Base-by-base conservation (phyloP, 2,329 filamentous ascomycete genomes). In the Tolypocladium paradoxum region DNA sequence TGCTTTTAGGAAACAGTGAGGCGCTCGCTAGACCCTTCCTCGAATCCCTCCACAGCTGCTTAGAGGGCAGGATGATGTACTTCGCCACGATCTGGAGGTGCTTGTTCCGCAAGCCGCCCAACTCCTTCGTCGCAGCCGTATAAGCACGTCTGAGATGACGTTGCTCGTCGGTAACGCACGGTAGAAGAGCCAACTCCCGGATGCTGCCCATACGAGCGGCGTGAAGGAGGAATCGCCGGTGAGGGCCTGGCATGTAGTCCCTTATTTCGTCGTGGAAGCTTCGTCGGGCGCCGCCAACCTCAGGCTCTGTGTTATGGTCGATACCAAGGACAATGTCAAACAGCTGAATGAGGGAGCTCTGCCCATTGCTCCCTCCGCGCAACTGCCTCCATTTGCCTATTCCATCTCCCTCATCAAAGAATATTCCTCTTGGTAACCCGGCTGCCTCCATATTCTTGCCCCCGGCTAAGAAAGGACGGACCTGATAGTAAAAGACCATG, bases 311-410 rank as follows among this genome's bases (percentile, higher is more conserved):
- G 1, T 62, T 63, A 70, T 97, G 92, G 62, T 95, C 84, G 18
- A 97, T 78, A 2, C 90, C 89, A 0, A 97, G 77, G 0, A 90
- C 81, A 16, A 95, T 79, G 65, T 97, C 92, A 68, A 96, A 89
- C 71, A 96, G 93, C 63, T 96, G 90, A 55, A 97, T 90, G 40
- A 96, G 76, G 0, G 89, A 95, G 67, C 87, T 92, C 68, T 97
- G 92, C 0, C 91, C 92, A 63, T 96, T 96, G 67, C 88, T 95
- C 4, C 92, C 92, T n/a, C 92, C 92, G n/a, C 88, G 82, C 54
- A 88, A 86, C 60, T 92, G 84, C 20, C 84, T 76, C 77, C 90
- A 95, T 36, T 78, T 71, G 0, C 83, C 80, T 14, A 73, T 73
- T 1, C 83, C 84, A 2, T 81, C 75, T 1, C 84, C 86, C 53